Percentiles rank a stretch among this genome's conserved stretches.
Conservation (phyloP, 345 rosid genomes). For the Tarenaya hassleriana region DNA sequence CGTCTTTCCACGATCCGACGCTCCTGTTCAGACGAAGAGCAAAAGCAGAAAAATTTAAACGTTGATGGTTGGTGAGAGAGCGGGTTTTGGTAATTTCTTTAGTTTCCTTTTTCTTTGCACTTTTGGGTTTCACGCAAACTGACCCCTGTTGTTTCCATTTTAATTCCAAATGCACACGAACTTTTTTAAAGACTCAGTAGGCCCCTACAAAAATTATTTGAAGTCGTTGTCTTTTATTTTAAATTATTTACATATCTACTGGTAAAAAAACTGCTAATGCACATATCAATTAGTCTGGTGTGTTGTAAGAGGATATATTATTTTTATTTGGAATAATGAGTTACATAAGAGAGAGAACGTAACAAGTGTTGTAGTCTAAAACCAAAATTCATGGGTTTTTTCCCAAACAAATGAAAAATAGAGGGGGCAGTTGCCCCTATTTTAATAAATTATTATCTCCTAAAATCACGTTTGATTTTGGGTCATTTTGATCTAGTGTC, state of each 20-base stretch:
- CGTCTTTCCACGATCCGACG: constrained; percentile 18
- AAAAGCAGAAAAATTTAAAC: constrained; percentile 20
- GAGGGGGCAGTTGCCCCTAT: too few species aligned
- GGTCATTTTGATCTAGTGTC: too few species aligned
- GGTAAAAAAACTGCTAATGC: background rate
- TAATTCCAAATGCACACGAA: background rate
- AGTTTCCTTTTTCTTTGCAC: constrained; percentile 11
- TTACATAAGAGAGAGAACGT: too few species aligned
- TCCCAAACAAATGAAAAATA: too few species aligned
- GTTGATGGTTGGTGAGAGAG: constrained; percentile 28
- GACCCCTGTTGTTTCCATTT: background rate
- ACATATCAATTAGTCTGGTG: too few species aligned
- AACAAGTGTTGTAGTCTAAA: too few species aligned
- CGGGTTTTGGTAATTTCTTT: constrained; percentile 23
- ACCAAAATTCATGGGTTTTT: too few species aligned
- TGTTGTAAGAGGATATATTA: too few species aligned
- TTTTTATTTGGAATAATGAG: too few species aligned
- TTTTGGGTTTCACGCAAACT: constrained; percentile 20
- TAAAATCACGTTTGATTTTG: too few species aligned
- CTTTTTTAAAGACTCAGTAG: background rate
- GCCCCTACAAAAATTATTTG: background rate
- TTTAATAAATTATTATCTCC: too few species aligned
- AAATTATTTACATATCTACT: background rate
- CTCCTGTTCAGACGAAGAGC: constrained; percentile 3
- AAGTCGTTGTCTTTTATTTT: background rate